Evolutionary conservation across 805 yeast species (phyloP), one percentile per base, ranked within the genome.

Genomic region (Starmerella riodocensis): DNA sequence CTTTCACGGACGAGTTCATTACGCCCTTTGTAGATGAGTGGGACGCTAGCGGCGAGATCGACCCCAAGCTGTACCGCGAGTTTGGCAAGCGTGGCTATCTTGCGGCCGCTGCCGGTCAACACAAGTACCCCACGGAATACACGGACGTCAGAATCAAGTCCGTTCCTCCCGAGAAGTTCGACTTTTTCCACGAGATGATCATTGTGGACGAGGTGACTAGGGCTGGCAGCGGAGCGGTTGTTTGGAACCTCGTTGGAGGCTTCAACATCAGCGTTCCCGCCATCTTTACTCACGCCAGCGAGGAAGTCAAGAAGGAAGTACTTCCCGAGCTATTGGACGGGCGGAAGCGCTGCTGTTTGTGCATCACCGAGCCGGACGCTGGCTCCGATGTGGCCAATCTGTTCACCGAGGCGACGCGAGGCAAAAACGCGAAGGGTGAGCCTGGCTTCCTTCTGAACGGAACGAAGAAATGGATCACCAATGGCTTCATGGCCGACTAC

Each of bases 381-480:
- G 67, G 67, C 21, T 59, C 65, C 18, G 67, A 63, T 45, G 68
- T 63, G 8, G 67, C 68, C 28, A 59, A 59, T 37, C 38, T 63
- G 36, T 57, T 61, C 21, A 59, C 67, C 14, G 52, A 60, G 26
- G 67, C 68, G 20, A 53, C 42, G 34, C 48, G 48, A 47, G 50
- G 60, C 26, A 31, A 6, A 25, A 31, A 31, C 34, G 34, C 42
- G 33, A 49, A 50, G 48, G 51, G 61, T 26, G 54, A 52, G n/a
- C 65, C 62, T 32, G 67, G 67, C 27, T 63, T 48, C 47, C 48
- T 59, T 30, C 61, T 63, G 37, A 62, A 55, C 45, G 68, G 68
- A 28, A 61, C 61, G 39, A 63, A 63, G 55, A 64, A 63, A 51
- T 63, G 68, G 68, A 63, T 63, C 56, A 64, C 68, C 38, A 64